These are phyloP conservation scores for Pseudonitzschia multistriata DNA, from an alignment of 108 stramenopile species.

Conservation along the genomic window DNA sequence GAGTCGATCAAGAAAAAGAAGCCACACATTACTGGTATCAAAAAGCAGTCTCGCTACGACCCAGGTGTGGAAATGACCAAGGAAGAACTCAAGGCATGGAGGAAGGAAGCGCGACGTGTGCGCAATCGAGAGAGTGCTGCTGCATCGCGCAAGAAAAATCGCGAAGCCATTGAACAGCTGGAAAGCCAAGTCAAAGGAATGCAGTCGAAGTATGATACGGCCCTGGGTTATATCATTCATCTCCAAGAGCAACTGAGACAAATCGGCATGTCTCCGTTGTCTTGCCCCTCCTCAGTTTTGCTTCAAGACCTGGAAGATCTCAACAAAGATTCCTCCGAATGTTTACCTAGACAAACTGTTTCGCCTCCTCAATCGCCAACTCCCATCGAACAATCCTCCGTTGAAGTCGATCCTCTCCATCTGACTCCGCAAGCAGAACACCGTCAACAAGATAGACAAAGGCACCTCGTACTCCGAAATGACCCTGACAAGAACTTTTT, in stretches of 20 bases:
- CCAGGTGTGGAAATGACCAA: conserved; percentile 60
- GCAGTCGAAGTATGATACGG: conserved; percentile 51
- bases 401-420: conserved; percentile 6
- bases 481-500: conserved; percentile 9
- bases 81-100: conserved; percentile 68
- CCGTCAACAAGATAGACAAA: neutral
- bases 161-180: conserved; percentile 55
- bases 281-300: conserved; percentile 9
- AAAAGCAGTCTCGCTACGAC: conserved; percentile 50
- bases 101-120: conserved; percentile 76
- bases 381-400: neutral
- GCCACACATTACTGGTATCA: conserved; percentile 47
- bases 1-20: conserved; percentile 10
- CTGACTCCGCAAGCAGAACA: neutral
- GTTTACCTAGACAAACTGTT: neutral
- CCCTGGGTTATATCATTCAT: conserved; percentile 47
- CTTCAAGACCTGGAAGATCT: conserved; percentile 28
- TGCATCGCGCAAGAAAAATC: conserved; percentile 58
- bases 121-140: conserved; percentile 78
- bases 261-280: neutral
- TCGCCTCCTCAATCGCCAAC: conserved; percentile 9
- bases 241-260: conserved; percentile 27
- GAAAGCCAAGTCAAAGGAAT: conserved; percentile 57
- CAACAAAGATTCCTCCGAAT: neutral
- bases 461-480: conserved; percentile 1